Conservation (phyloP, 1,139 yeast genomes). For the Pichia sp. region DNA sequence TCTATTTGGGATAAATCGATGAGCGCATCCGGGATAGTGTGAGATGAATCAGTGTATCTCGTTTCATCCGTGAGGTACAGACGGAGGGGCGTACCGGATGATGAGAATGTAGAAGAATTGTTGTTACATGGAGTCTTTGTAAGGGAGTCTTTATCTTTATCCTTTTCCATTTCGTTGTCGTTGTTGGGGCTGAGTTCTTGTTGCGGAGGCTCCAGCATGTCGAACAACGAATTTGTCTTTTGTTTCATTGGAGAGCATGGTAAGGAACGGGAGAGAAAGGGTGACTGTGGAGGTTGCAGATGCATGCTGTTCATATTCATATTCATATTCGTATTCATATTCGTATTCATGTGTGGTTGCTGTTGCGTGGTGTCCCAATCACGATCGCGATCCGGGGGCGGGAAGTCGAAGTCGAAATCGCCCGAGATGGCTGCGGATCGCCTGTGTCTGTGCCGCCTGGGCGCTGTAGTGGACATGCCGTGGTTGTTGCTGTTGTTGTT, state of each 20-base stretch:
- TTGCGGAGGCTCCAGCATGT: no score
- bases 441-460: constrained; percentile 53
- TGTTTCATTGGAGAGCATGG: no score
- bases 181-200: background rate
- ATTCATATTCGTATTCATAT: constrained; percentile 2
- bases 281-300: background rate
- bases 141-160: no score
- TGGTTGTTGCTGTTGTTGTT: background rate
- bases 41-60: no score
- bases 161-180: no score
- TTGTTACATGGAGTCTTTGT: no score
- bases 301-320: background rate
- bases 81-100: background rate
- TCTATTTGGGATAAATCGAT: no score
- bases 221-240: no score
- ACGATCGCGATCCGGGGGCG: background rate
- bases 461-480: background rate
- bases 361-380: background rate
- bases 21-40: no score
- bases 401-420: constrained; percentile 34
- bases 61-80: no score
- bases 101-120: no score
- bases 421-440: constrained; percentile 72
- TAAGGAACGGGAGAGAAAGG: background rate
- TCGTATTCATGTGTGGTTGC: no score